phyloP scores from a whole-genome alignment of 2,329 filamentous ascomycete genomes.

The Drechmeria coniospora region DNA sequence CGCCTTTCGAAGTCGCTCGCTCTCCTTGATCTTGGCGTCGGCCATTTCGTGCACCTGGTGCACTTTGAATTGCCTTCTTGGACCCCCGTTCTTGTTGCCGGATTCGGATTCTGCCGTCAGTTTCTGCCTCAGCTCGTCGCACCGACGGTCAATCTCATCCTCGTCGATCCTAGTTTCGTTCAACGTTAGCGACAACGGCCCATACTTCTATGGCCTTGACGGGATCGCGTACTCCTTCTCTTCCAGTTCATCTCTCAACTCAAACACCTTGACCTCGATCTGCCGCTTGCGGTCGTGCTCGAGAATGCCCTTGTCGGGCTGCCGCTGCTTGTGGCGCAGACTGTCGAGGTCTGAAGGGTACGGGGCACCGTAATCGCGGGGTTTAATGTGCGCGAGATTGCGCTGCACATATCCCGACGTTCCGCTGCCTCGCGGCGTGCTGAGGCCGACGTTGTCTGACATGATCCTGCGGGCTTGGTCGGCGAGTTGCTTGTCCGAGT shows the following conservation, averaged over 20 bases:
- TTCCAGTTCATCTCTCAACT: conserved; percentile 79
- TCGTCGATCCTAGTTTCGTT: conserved; percentile 56
- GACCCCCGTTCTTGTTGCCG: conserved; percentile 16
- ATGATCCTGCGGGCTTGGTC: conserved; percentile 29
- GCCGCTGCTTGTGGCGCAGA: conserved; percentile 59
- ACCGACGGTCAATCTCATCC: conserved; percentile 68
- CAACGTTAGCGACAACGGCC: not conserved
- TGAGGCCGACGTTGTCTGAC: conserved; percentile 94
- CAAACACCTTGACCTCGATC: conserved; percentile 86
- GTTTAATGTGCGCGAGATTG: conserved; percentile 77
- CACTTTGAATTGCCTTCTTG: conserved; percentile 53
- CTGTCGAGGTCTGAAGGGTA: conserved; percentile 58
- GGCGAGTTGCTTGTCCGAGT: too few relatives aligned
- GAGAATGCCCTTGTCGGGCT: conserved; percentile 83
- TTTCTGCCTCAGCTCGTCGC: conserved; percentile 26
- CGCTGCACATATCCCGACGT: conserved; percentile 97
- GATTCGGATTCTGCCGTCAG: conserved; percentile 22
- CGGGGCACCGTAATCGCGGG: conserved; percentile 64
- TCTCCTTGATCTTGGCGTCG: conserved; percentile 91
- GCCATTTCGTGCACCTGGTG: conserved; percentile 95
- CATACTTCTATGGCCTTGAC: too few relatives aligned
- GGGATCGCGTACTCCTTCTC: conserved; percentile 52
- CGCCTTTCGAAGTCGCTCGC: conserved; percentile 70
- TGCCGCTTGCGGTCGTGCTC: conserved; percentile 87
- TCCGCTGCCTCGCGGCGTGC: conserved; percentile 83